Evolutionary conservation across 2,329 filamentous ascomycete species (phyloP), one percentile per base, ranked within the genome.

Genomic region (Macrophomina phaseolina): DNA sequence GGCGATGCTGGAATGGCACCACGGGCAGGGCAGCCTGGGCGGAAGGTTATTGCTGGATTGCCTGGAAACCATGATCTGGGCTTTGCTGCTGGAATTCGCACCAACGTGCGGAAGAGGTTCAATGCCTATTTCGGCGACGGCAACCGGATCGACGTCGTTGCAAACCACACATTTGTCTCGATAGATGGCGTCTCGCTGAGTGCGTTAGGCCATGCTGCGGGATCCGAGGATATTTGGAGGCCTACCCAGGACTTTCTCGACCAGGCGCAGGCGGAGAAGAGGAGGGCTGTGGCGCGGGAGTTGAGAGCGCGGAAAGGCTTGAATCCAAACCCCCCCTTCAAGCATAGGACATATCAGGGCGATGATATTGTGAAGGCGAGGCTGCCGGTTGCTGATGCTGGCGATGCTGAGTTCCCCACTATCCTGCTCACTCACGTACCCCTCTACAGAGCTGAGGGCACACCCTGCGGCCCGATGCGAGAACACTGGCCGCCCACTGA

Each of bases 21-120:
- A 0, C 82, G 85, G 0, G 78, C 83, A 1, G 88, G 89, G 67
- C 87, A 89, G 70, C 84, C 87, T 36, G 90, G 91, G 5, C 86
- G 91, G 67, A 94, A 91, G 79, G 82, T 98, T 64, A 90, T 98
- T 64, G 88, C 91, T 18, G 94, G 91, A 74, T 76, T 99, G 67
- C 95, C 95, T 0, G 95, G 95, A 2, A 99, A 99, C 74, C 95
- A 99, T 76, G 95, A 99, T 76, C 79, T 98, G 48, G 95, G 95
- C 0, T 97, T 98, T 74, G 94, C 92, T 3, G 89, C 89, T 28
- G 91, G 94, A 52, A 89, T 99, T 56, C 92, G 97, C 75, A 76
- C 90, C 8, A 84, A 91, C 0, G 92, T 97, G 40, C 87, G 94
- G 62, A 85, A 95, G 72, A 85, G 95, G 16, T 99, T 98, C 77